Evolutionary conservation across 805 yeast genomes (phyloP).

Genomic region (Candida oleophila): DNA sequence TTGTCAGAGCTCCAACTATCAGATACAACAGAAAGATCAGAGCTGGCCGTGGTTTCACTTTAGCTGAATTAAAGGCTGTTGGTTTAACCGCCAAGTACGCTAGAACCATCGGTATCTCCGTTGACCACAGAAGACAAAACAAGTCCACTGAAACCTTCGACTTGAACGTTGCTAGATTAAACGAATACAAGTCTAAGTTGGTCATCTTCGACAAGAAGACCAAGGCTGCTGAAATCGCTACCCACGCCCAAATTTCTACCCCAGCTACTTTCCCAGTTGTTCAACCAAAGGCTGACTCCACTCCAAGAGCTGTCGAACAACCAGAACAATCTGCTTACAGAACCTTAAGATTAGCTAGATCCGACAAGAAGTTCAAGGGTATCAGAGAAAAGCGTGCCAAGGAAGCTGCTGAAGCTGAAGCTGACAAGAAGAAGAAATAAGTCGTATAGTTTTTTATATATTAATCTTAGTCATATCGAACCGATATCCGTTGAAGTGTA

Average conservation of each 20-base stretch:
- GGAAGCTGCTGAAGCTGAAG: conserved; percentile 98
- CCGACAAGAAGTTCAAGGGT: conserved; percentile 92
- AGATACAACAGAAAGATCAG: conserved; percentile 99
- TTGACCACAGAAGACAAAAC: conserved; percentile 99
- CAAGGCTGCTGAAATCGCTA: conserved; percentile 62
- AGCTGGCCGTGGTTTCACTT: conserved; percentile 99
- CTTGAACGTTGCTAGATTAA: conserved; percentile 91
- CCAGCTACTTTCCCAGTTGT: conserved; percentile 89
- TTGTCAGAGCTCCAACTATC: conserved; percentile 98
- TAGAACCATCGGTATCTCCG: conserved; percentile 97
- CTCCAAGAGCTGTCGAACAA: conserved; percentile 86
- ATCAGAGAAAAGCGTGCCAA: conserved; percentile 96
- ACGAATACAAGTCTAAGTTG: conserved; percentile 94
- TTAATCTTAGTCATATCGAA: conserved; percentile 21
- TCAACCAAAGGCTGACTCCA: conserved; percentile 69
- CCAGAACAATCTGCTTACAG: conserved; percentile 77
- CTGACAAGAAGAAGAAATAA: conserved; percentile 94
- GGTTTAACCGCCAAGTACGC: conserved; percentile 91
- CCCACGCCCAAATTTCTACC: conserved; percentile 71
- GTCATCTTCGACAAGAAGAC: conserved; percentile 93
- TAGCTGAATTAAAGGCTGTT: conserved; percentile 97
- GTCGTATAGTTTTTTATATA: conserved; percentile 7
- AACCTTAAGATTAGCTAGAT: conserved; percentile 94
- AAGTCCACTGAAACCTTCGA: conserved; percentile 94
- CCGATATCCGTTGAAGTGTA: not conserved